Evolutionary conservation across 73 alveolate genomes (phyloP).

Genomic region (Stentor roeselii): DNA sequence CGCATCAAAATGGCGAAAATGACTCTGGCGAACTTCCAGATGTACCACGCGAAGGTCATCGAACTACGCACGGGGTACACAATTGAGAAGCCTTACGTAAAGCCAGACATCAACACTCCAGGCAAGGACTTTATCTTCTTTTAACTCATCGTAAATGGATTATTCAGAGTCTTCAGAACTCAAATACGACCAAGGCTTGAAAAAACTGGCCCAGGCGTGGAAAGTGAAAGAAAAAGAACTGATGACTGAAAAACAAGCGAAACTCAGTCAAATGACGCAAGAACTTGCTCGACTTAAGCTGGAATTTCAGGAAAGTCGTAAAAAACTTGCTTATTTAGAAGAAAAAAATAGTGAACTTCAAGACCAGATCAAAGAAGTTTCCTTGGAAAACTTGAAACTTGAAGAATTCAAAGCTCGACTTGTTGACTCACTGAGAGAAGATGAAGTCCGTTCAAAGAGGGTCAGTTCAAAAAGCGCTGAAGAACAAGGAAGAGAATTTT

Average conservation of each 20-base stretch:
- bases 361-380: neutral
- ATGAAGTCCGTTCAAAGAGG: neutral
- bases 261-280: neutral
- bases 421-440: neutral
- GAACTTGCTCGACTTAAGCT: neutral
- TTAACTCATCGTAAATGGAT: neutral
- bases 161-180: neutral
- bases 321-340: neutral
- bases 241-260: neutral
- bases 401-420: neutral
- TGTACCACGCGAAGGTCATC: neutral
- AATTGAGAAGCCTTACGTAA: neutral
- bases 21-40: neutral
- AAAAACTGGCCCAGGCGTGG: neutral
- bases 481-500: neutral
- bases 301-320: neutral
- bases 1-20: constrained; percentile 1
- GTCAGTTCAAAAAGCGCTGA: neutral
- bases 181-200: neutral
- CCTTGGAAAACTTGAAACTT: neutral
- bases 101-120: neutral
- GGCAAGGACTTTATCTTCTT: constrained; percentile 1
- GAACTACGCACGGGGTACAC: neutral
- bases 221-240: neutral
- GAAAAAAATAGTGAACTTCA: neutral